phyloP scores from a whole-genome alignment of 2,329 filamentous ascomycete genomes.

The Tolypocladium amazonense region DNA sequence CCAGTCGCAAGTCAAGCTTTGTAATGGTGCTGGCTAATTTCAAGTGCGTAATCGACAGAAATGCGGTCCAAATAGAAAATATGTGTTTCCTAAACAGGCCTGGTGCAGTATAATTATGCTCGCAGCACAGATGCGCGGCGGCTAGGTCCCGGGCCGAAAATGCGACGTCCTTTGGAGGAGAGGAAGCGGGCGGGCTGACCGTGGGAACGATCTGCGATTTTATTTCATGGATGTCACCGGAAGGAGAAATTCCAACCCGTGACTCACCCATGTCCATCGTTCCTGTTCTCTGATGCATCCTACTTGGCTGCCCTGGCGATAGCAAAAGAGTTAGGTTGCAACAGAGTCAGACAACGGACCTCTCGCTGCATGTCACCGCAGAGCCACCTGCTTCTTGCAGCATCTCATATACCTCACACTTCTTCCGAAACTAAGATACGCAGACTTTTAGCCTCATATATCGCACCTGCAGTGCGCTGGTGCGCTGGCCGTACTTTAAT shows the following conservation, averaged over 20 bases:
- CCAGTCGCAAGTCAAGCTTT: background rate
- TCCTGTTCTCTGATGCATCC: background rate
- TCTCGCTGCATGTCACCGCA: background rate
- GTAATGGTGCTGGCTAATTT: too few species aligned
- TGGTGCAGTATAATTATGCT: too few species aligned
- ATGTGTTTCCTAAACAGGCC: too few species aligned
- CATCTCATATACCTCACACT: background rate
- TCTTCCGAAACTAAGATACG: background rate
- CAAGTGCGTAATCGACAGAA: too few species aligned
- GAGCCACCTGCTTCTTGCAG: background rate
- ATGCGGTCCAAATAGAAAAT: too few species aligned
- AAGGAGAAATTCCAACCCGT: background rate
- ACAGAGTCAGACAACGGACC: background rate
- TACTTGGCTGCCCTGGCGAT: background rate
- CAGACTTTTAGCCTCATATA: too few species aligned
- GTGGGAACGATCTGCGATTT: background rate
- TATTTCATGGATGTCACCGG: background rate
- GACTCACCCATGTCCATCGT: background rate
- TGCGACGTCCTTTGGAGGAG: too few species aligned
- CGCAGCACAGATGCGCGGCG: too few species aligned
- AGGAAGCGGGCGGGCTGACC: too few species aligned
- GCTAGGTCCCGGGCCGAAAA: too few species aligned
- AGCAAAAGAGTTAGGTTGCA: background rate
- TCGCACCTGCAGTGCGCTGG: background rate
- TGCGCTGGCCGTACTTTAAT: too few species aligned